A percentile compares a stretch with the other conserved stretches of the same genome.
These are phyloP conservation scores for Metschnikowia matae DNA, from an alignment of 805 yeast species.

Conservation along the genomic window DNA sequence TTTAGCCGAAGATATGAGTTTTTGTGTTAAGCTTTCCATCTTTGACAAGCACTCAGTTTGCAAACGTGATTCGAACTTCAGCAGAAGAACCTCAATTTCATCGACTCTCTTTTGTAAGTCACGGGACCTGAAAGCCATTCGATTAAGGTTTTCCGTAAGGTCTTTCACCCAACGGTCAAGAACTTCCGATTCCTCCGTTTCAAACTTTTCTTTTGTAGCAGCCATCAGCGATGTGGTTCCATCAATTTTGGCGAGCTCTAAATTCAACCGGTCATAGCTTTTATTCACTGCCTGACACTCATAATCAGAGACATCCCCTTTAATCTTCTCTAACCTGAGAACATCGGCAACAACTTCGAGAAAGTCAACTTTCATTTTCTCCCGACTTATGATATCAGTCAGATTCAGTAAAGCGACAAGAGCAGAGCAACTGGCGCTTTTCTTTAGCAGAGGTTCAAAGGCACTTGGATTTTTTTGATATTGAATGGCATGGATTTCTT, in stretches of 20 bases:
- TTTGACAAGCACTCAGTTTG: slow-evolving; percentile 26
- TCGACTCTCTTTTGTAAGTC: slow-evolving; percentile 38
- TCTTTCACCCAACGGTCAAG: slow-evolving; percentile 28
- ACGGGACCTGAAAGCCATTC: slow-evolving; percentile 38
- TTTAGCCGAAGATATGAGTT: slow-evolving; percentile 26
- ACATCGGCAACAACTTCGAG: slow-evolving; percentile 1
- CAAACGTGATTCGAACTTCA: slow-evolving; percentile 25
- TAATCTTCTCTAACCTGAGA: slow-evolving; percentile 3
- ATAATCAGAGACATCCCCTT: background rate
- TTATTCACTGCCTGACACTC: background rate
- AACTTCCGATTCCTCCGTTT: slow-evolving; percentile 27
- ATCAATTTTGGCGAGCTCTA: slow-evolving; percentile 28
- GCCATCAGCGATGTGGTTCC: slow-evolving; percentile 26
- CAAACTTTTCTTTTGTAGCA: slow-evolving; percentile 21
- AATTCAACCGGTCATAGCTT: slow-evolving; percentile 20
- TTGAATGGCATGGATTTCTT: slow-evolving; percentile 13
- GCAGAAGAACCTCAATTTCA: slow-evolving; percentile 36
- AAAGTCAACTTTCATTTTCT: slow-evolving; percentile 8
- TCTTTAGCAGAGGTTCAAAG: slow-evolving; percentile 2
- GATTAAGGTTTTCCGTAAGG: slow-evolving; percentile 33
- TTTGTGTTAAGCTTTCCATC: slow-evolving; percentile 23
- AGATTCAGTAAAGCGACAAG: slow-evolving; percentile 14
- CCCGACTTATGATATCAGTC: slow-evolving; percentile 5
- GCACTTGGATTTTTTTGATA: background rate
- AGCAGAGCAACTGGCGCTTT: slow-evolving; percentile 24